These are phyloP conservation scores for Xerocomus potaroensis DNA, from an alignment of 768 basidiomycete species.

Conservation along the genomic window DNA sequence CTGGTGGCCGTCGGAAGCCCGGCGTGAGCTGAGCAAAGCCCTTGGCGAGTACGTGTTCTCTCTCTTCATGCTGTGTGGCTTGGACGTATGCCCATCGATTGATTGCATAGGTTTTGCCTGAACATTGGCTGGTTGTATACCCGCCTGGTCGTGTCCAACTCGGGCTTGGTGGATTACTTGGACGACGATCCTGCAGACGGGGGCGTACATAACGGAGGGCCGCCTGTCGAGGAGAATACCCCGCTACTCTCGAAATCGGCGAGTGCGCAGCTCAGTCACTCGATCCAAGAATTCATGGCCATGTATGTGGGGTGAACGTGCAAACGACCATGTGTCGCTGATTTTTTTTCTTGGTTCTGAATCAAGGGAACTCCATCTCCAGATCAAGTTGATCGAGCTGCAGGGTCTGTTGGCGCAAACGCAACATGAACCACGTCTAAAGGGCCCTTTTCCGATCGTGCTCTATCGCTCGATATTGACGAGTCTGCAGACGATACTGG, in stretches of 20 bases:
- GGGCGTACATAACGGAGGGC: neutral
- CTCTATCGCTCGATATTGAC: slow-evolving; percentile 82
- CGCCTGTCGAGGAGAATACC: slow-evolving; percentile 27
- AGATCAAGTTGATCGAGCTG: slow-evolving; percentile 84
- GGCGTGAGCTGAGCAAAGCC: slow-evolving; percentile 78
- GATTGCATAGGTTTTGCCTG: slow-evolving; percentile 88
- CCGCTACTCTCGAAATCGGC: slow-evolving; percentile 33
- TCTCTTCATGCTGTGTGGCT: too few relatives aligned
- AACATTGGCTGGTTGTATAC: slow-evolving; percentile 96
- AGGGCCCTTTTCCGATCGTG: slow-evolving; percentile 88
- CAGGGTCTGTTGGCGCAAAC: slow-evolving; percentile 85
- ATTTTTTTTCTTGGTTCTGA: too few relatives aligned
- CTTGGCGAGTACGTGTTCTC: slow-evolving; percentile 71
- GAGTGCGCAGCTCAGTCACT: slow-evolving; percentile 48
- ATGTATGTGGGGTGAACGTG: slow-evolving; percentile 70
- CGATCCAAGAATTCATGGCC: slow-evolving; percentile 85
- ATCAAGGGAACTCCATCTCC: slow-evolving; percentile 88
- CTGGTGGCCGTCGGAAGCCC: slow-evolving; percentile 96
- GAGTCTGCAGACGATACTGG: slow-evolving; percentile 80
- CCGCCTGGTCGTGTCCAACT: slow-evolving; percentile 83
- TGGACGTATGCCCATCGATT: neutral
- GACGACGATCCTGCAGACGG: slow-evolving; percentile 20
- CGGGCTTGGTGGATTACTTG: slow-evolving; percentile 52
- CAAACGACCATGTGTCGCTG: too few relatives aligned
- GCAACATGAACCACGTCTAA: slow-evolving; percentile 88